Conservation (phyloP, 257 asterid genomes). For the Nicotiana obtusifolia region DNA sequence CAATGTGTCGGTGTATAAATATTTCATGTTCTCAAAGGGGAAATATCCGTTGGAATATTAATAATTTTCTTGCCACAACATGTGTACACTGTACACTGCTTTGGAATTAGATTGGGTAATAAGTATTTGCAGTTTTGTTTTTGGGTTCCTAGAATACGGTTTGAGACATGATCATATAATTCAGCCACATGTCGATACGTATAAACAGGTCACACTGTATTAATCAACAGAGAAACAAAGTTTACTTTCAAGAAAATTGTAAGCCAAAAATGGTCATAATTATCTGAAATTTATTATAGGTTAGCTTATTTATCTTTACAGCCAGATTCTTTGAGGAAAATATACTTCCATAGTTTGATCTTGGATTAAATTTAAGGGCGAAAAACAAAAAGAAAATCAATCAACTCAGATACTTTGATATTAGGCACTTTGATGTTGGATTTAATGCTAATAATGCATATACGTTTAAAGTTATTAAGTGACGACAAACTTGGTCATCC, state of each 20-base stretch:
- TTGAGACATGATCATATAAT: no score
- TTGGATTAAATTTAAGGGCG: no score
- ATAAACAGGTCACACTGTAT: not conserved
- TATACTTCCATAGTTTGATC: not conserved
- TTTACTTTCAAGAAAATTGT: not conserved
- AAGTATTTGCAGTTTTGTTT: no score
- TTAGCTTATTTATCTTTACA: not conserved
- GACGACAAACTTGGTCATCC: not conserved
- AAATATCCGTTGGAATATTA: no score
- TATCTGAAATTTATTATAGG: not conserved
- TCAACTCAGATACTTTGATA: not conserved
- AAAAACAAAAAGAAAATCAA: not conserved
- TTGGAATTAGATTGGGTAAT: no score
- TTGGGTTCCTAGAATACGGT: no score
- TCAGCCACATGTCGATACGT: not conserved
- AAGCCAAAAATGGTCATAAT: not conserved
- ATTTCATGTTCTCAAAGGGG: no score
- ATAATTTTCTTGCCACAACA: no score
- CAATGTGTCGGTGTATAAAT: no score
- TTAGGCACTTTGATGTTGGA: not conserved
- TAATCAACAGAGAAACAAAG: not conserved
- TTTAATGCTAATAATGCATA: not conserved
- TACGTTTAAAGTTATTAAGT: not conserved
- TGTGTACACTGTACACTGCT: no score
- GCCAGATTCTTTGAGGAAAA: not conserved